These are phyloP conservation scores for Rhodotorula sp. DNA, from an alignment of 1,284 basidiomycete species.

Conservation along the genomic window DNA sequence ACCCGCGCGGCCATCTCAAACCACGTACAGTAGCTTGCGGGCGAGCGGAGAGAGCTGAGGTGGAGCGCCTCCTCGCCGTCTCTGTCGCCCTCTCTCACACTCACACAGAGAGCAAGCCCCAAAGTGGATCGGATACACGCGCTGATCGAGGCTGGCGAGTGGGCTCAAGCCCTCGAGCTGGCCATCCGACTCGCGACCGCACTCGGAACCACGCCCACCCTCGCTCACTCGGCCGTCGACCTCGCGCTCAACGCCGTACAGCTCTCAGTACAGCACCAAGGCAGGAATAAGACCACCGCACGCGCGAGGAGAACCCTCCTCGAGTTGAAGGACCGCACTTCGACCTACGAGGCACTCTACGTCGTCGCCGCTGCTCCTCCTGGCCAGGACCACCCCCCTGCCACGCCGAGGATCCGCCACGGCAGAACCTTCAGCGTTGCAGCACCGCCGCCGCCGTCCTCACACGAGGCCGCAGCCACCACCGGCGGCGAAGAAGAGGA, in stretches of 20 bases:
- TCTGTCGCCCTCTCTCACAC: background rate
- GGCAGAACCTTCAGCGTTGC: background rate
- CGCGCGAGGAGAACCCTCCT: slow-evolving; percentile 26
- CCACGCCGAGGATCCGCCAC: background rate
- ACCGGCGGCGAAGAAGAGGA: background rate
- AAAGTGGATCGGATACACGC: slow-evolving; percentile 18
- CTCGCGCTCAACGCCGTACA: slow-evolving; percentile 16
- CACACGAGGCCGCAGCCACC: background rate
- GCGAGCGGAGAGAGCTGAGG: background rate
- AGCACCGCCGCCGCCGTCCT: background rate
- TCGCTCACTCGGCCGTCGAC: background rate
- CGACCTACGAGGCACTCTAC: slow-evolving; percentile 35
- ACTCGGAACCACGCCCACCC: background rate
- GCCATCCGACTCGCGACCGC: slow-evolving; percentile 2
- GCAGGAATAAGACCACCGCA: slow-evolving; percentile 26
- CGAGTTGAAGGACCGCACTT: slow-evolving; percentile 30
- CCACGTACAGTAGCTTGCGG: background rate
- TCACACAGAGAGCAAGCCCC: background rate
- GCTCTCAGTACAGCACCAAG: slow-evolving; percentile 27
- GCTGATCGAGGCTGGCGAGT: slow-evolving; percentile 15
- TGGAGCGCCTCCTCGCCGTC: background rate
- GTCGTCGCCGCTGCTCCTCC: background rate
- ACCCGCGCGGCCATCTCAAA: no score
- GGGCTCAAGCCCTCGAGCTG: slow-evolving; percentile 13
- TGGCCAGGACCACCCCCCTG: background rate